Percentiles rank a stretch among this genome's conserved stretches.
Conservation (phyloP, 78 protist species). For the Guillardia theta region DNA sequence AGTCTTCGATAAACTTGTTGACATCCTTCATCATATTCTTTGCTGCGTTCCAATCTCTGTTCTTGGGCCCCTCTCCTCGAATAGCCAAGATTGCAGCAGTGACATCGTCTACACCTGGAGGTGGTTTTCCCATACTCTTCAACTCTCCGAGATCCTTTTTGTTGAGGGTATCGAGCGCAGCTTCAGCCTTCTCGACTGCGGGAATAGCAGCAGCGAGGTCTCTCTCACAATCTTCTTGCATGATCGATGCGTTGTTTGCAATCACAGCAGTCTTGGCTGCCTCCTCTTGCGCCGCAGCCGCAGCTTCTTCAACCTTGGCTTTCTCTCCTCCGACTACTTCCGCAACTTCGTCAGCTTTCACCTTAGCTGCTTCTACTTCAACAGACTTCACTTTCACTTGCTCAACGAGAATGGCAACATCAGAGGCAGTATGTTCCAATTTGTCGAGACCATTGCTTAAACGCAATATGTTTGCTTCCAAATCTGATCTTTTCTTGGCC, state of each 20-base stretch:
- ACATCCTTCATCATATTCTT: conserved; percentile 57
- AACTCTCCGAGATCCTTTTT: conserved; percentile 68
- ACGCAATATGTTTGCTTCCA: not conserved
- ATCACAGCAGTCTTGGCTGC: conserved; percentile 45
- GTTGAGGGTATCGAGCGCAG: conserved; percentile 77
- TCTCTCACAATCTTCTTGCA: conserved; percentile 48
- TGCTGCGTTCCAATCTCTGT: conserved; percentile 55
- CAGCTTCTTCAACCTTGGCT: conserved; percentile 53
- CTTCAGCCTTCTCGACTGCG: conserved; percentile 68
- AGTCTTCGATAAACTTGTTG: conserved; percentile 41
- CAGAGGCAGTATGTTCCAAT: conserved; percentile 16
- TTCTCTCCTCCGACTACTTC: conserved; percentile 63
- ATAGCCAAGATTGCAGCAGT: conserved; percentile 55
- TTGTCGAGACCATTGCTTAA: conserved; percentile 64
- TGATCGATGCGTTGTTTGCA: conserved; percentile 19
- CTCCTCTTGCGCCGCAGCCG: conserved; percentile 50
- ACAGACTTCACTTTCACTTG: conserved; percentile 43
- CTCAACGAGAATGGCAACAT: conserved; percentile 46
- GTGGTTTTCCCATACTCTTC: conserved; percentile 69
- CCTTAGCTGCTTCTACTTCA: conserved; percentile 46
- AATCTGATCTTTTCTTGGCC: not conserved
- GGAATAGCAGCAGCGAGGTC: conserved; percentile 79
- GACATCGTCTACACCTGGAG: conserved; percentile 60
- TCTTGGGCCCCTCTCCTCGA: not conserved
- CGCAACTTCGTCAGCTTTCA: conserved; percentile 55